Evolutionary conservation across 2,329 filamentous ascomycete species (phyloP).

Genomic region (Leptographium radiaticola): DNA sequence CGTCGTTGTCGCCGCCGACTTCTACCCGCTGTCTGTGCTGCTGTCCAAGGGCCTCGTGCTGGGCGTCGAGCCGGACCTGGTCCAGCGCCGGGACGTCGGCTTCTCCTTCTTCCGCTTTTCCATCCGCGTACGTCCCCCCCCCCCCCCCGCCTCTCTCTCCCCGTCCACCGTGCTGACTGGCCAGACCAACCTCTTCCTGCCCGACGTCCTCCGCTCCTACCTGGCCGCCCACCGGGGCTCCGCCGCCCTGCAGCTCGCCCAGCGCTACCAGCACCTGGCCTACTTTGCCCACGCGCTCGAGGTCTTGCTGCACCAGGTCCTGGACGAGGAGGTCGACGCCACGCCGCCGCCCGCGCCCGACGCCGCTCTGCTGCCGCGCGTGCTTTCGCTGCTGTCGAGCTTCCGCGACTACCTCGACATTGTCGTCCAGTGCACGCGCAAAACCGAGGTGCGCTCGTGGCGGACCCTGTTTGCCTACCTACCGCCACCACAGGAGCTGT

Average conservation of each 20-base stretch:
- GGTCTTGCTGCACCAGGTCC: constrained; percentile 78
- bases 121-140: constrained; percentile 42
- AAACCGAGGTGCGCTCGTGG: constrained; percentile 93
- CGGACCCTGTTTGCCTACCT: constrained; percentile 84
- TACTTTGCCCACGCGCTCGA: constrained; percentile 93
- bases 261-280: constrained; percentile 72
- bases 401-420: constrained; percentile 86
- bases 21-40: constrained; percentile 81
- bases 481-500: constrained; percentile 79
- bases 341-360: constrained; percentile 48
- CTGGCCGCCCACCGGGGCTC: constrained; percentile 63
- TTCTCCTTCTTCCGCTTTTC: constrained; percentile 85
- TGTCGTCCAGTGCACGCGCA: constrained; percentile 90
- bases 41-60: constrained; percentile 83
- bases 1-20: constrained; percentile 75
- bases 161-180: background rate
- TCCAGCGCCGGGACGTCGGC: constrained; percentile 82
- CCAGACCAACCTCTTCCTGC: constrained; percentile 84
- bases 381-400: constrained; percentile 52
- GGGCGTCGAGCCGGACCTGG: constrained; percentile 81
- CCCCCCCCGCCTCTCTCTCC: background rate
- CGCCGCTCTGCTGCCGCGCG: constrained; percentile 49
- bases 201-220: constrained; percentile 71
- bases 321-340: constrained; percentile 79
- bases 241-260: constrained; percentile 68